Evolutionary conservation across 2,329 filamentous ascomycete genomes (phyloP), one percentile per base, ranked within the genome.

Genomic region (Colletotrichum sp.): DNA sequence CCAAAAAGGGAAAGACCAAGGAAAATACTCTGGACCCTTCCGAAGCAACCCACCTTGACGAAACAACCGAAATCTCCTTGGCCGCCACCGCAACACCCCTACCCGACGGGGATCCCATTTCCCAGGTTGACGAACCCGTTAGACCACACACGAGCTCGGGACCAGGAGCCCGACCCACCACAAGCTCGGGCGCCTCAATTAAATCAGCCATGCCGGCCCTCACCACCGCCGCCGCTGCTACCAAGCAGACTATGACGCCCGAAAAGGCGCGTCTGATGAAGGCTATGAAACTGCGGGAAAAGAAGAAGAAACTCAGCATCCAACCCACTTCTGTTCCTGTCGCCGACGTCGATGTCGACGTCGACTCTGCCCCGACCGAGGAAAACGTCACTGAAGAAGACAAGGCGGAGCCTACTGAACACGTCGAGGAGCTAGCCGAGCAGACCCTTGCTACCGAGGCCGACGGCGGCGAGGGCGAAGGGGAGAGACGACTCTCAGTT

Each of bases 221-320:
- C 55, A 71, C 66, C 60, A 75, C 65, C 71, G 78, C 87, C 71
- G 87, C 88, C 16, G 82, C 89, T 79, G 84, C 87, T 28, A 82
- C 83, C 8, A 87, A 86, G 79, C 85, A 86, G 84, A 80, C 88
- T 83, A 94, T 98, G 81, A 95, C 95, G 2, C 95, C 95, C 1
- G 97, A 99, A 84, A 99, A 98, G 86, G 92, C 95, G 77, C 91
- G 97, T 71, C 88, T 99, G 78, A 96, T 98, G 95, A 98, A 98
- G 86, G 97, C 97, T 9, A 90, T 98, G 86, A 95, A 98, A 84
- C 85, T 98, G 79, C 91, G 96, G 69, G 97, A 98, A 85, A 95
- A 94, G 85, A 96, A 95, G 84, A 92, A 87, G 82, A 87, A 86
- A 84, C 83, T 83, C 81, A 84, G 79, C 74, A 78, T 81, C 59